Evolutionary conservation across 208 protist genomes (phyloP).

Genomic region (Trypanosomatidae sp.): DNA sequence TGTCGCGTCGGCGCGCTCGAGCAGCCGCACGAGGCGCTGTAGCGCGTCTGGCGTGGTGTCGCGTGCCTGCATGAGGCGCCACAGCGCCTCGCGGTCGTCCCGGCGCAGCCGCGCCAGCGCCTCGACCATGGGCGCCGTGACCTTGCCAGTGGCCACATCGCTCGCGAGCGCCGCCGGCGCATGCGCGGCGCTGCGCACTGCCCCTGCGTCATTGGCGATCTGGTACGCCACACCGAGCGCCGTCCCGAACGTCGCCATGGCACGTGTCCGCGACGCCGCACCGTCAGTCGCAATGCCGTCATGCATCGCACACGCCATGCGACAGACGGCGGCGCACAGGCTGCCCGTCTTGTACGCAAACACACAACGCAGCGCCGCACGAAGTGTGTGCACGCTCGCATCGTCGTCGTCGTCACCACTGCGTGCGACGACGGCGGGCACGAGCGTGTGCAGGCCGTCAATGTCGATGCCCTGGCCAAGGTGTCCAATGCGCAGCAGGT

Average conservation of each 20-base stretch:
- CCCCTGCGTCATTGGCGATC: conserved; percentile 49
- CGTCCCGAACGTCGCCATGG: conserved; percentile 25
- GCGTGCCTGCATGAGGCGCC: conserved; percentile 13
- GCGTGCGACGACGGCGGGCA: conserved; percentile 20
- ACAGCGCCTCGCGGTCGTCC: conserved; percentile 16
- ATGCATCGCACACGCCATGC: conserved; percentile 32
- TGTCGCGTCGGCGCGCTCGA: conserved; percentile 12
- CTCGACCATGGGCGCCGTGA: conserved; percentile 47
- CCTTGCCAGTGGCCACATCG: conserved; percentile 35
- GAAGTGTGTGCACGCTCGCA: conserved; percentile 7
- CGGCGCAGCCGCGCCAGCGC: conserved; percentile 16
- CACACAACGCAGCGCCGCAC: conserved; percentile 24
- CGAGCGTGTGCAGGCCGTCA: conserved; percentile 26
- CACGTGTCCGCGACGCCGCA: conserved; percentile 5
- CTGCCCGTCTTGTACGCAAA: conserved; percentile 49
- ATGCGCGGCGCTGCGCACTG: conserved; percentile 21
- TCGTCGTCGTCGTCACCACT: no score
- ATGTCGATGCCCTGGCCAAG: conserved; percentile 61
- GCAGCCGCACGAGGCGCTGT: conserved; percentile 10
- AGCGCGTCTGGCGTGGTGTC: conserved; percentile 4
- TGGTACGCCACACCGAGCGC: conserved; percentile 46
- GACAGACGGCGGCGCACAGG: conserved; percentile 16
- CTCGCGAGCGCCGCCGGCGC: conserved; percentile 21
- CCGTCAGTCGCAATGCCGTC: no score
- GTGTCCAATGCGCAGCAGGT: conserved; percentile 35